phyloP scores from a whole-genome alignment of 202 grass and related monocot species.

The Musa balbisiana region DNA sequence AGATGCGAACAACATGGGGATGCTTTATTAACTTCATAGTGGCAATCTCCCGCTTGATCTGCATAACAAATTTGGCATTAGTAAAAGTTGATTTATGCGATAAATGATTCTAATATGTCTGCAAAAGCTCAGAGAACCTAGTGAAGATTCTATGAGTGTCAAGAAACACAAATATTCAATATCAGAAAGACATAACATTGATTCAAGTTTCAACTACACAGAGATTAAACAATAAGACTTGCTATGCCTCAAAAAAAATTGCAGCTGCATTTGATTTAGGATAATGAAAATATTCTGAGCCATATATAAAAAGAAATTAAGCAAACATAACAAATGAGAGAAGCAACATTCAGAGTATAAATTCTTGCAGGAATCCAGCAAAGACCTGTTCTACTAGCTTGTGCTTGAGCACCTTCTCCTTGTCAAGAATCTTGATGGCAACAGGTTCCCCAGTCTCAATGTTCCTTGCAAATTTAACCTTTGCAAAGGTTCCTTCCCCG shows the following conservation, averaged over 20 bases:
- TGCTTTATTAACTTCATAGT: slow-evolving; percentile 26
- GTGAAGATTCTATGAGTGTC: neutral
- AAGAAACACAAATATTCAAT: too few species aligned
- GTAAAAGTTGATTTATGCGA: neutral
- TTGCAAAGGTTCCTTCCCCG: slow-evolving; percentile 70
- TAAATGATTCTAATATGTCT: neutral
- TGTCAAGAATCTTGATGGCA: slow-evolving; percentile 74
- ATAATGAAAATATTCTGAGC: neutral
- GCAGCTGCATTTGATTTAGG: neutral
- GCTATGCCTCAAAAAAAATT: neutral
- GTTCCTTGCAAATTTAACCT: slow-evolving; percentile 63
- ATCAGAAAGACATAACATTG: too few species aligned
- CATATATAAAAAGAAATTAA: neutral
- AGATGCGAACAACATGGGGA: slow-evolving; percentile 20
- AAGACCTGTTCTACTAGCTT: slow-evolving; percentile 78
- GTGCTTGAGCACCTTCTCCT: slow-evolving; percentile 80
- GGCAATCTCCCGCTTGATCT: slow-evolving; percentile 22
- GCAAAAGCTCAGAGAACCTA: neutral
- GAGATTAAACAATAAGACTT: too few species aligned
- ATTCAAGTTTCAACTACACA: too few species aligned
- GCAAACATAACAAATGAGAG: neutral
- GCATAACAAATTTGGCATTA: neutral
- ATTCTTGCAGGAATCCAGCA: slow-evolving; percentile 6
- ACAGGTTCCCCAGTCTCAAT: slow-evolving; percentile 43
- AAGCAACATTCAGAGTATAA: neutral